A percentile compares a stretch with the other conserved stretches of the same genome.
phyloP scores from a whole-genome alignment of 441 rosid genomes.

The Adansonia madagascariensis region DNA sequence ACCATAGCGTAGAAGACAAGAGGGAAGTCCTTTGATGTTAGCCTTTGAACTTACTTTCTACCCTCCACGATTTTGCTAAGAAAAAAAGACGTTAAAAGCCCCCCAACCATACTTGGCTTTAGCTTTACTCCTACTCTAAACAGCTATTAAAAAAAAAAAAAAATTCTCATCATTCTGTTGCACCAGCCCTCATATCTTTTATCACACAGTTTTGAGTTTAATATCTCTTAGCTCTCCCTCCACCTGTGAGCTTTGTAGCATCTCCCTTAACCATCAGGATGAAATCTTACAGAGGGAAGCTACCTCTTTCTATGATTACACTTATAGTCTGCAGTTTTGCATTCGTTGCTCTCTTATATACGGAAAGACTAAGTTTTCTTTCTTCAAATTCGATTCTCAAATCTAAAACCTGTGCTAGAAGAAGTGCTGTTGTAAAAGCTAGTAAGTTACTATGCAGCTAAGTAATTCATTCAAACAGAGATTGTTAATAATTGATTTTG shows the following conservation, averaged over 20 bases:
- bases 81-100: neutral
- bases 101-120: conserved; percentile 53
- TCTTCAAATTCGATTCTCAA: conserved; percentile 52
- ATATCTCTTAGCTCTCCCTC: neutral
- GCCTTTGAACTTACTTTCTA: conserved; percentile 47
- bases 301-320: conserved; percentile 53
- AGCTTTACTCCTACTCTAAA: conserved; percentile 84
- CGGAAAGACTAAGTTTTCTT: conserved; percentile 50
- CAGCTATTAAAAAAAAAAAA: conserved; percentile 1
- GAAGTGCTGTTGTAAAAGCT: conserved; percentile 38
- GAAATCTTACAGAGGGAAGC: conserved; percentile 57
- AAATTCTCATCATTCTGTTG: conserved; percentile 32
- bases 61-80: conserved; percentile 31
- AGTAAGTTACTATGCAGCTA: conserved; percentile 40
- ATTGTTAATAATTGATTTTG: neutral
- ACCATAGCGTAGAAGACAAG: neutral
- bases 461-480: neutral
- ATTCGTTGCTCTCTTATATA: conserved; percentile 57
- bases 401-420: conserved; percentile 53
- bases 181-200: neutral
- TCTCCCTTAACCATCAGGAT: conserved; percentile 37
- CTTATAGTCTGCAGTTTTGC: conserved; percentile 52
- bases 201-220: neutral
- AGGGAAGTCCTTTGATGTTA: conserved; percentile 42
- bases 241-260: conserved; percentile 38